Evolutionary conservation across 2,329 filamentous ascomycete species (phyloP), one percentile per base, ranked within the genome.

Genomic region (Pyrenophora tritici-repentis): DNA sequence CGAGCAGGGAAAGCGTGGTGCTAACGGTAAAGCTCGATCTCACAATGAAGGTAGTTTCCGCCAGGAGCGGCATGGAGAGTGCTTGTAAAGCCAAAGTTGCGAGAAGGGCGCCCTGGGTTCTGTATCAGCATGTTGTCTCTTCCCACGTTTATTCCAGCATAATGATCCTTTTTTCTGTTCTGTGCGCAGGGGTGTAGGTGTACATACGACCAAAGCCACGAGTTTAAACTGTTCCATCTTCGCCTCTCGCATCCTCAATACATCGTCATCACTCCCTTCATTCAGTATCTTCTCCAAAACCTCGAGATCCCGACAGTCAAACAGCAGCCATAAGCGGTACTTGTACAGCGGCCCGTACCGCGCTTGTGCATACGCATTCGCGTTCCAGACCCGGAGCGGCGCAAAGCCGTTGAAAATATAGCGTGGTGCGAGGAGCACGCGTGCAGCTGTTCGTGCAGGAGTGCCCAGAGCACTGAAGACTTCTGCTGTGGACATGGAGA

Each of bases 291-390:
- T 34, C 22, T 65, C 62, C 29, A 63, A 16, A 26, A 35, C 35
- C 32, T 65, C 60, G 6, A 65, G 42, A 4, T 62, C 56, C 34
- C 47, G 20, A 4, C 55, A 47, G 42, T 65, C 62, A n/a, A 62
- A 59, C n/a, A 63, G 39, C 18, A 63, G 41, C 62, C 62, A 65
- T 10, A 55, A 34, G 18, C 58, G 50, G 54, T 42, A 60, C 17
- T 35, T 29, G 13, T 50, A 61, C 16, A 31, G 41, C 34, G 37
- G 39, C 13, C 62, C 60, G 24, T 53, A 65, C 16, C 62, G 53
- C 10, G 37, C 12, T 12, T 40, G 35, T 18, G 58, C 62, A 50
- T 63, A 64, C 1, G 42, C 26, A 47, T 50, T 49, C 2, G 29
- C 10, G 13, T 20, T 29, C 53, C 53, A 56, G 12, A 24, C 35